Conservation (phyloP, 179 eudicot species). For the Beta lomatogona region DNA sequence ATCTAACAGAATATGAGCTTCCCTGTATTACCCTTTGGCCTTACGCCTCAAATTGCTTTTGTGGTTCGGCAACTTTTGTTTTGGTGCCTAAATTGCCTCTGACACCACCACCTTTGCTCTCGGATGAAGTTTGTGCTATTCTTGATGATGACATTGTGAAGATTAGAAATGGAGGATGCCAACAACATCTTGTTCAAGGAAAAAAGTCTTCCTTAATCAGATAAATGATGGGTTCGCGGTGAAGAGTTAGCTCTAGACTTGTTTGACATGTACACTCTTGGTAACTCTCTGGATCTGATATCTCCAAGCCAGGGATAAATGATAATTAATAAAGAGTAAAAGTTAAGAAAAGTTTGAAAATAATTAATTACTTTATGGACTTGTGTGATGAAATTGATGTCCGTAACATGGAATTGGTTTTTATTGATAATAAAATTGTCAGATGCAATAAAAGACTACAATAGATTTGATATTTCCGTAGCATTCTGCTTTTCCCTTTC, state of each 20-base stretch:
- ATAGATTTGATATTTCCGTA: not conserved
- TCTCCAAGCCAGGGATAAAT: not conserved
- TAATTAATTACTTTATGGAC: not conserved
- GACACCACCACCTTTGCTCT: not conserved
- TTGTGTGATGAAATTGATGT: not conserved
- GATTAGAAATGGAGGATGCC: not conserved
- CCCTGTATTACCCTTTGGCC: too few relatives aligned
- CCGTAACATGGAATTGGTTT: not conserved
- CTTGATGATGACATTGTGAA: not conserved
- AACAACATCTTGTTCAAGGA: not conserved
- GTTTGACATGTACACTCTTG: not conserved
- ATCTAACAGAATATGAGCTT: too few relatives aligned
- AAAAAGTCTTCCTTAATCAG: not conserved
- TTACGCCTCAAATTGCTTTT: too few relatives aligned
- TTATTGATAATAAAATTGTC: not conserved
- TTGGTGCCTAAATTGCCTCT: not conserved
- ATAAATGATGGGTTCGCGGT: not conserved
- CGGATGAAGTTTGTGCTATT: too few relatives aligned
- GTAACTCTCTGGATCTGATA: not conserved
- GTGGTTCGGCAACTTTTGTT: too few relatives aligned
- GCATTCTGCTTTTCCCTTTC: not conserved
- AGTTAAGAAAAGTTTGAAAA: not conserved
- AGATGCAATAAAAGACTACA: not conserved
- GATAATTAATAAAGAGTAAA: not conserved
- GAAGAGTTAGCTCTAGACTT: not conserved